Evolutionary conservation across 1,139 yeast species (phyloP), one percentile per base, ranked within the genome.

Genomic region (Debaryomyces coudertii): DNA sequence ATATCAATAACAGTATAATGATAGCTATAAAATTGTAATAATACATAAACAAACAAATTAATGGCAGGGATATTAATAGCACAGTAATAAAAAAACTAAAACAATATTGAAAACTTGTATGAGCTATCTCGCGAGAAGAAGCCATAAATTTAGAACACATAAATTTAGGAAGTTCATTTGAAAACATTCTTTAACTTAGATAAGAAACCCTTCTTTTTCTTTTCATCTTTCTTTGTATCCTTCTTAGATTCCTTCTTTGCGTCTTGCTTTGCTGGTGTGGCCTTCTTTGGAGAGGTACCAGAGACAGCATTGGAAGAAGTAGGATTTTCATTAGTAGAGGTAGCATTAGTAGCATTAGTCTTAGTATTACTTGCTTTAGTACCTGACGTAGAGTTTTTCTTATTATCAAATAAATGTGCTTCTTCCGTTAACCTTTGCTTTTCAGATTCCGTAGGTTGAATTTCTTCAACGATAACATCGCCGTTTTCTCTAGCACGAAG

Each of bases 181-280:
- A 76, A 69, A 33, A 73, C 55, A 57, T 71, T 77, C 65, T 76
- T 78, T 51, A 78, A 58, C 56, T 74, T 77, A 41, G 79, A 65
- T 41, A 77, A 62, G 44, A 75, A 65, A 16, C 79, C 62, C 62
- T 73, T 76, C 68, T 75, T 74, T 61, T 73, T 69, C 49, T 64
- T 63, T 28, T 44, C 47, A n/a, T 35, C 41, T 15, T 38, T 38
- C 46, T 63, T 61, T 42, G 62, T 59, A 34, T 53, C 49, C 47
- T 58, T 57, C 56, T 58, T 39, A 36, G 40, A 40, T 24, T 50
- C 53, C 28, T 51, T 44, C 29, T 47, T 44, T 12, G 36, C 45
- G 11, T 44, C 35, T 22, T 45, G 45, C 30, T 42, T 34, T 5
- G 41, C 28, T 9, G 39, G 43, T 12, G 25, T 33, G 9, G 43